Evolutionary conservation across 208 protist species (phyloP).

Genomic region (Crithidia sp.): DNA sequence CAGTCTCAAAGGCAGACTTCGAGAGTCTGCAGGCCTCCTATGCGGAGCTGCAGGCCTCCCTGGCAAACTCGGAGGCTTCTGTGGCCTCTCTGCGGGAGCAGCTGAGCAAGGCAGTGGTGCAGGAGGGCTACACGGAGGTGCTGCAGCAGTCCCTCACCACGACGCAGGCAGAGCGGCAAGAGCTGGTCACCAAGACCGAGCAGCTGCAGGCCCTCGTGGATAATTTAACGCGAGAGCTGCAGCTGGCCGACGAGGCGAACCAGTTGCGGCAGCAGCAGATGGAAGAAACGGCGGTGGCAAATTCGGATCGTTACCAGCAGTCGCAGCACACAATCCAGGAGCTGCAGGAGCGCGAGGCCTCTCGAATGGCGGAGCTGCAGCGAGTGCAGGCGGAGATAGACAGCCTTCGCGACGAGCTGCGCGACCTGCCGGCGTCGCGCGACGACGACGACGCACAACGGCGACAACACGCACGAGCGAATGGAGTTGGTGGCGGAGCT

Average conservation of each 20-base stretch:
- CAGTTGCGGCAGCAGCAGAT: conserved; percentile 37
- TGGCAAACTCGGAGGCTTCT: conserved; percentile 18
- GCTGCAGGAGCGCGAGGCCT: conserved; percentile 16
- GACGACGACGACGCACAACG: neutral
- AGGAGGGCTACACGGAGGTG: conserved; percentile 16
- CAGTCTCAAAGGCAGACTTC: conserved; percentile 25
- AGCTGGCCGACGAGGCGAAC: conserved; percentile 25
- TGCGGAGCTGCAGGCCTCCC: neutral
- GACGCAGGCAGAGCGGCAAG: conserved; percentile 1
- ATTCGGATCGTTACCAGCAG: too few relatives aligned
- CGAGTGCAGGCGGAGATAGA: neutral
- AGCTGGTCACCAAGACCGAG: conserved; percentile 14
- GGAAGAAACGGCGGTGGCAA: neutral
- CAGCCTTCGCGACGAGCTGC: neutral
- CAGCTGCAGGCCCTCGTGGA: conserved; percentile 24
- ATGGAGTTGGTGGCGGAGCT: conserved; percentile 14
- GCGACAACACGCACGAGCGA: neutral
- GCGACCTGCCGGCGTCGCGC: neutral
- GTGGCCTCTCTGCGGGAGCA: conserved; percentile 21
- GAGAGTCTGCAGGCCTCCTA: conserved; percentile 15
- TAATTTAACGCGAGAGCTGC: conserved; percentile 29
- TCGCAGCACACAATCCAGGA: neutral
- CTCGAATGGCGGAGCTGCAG: conserved; percentile 3
- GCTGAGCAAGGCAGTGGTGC: neutral
- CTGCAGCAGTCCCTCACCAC: conserved; percentile 12